Base-by-base conservation (phyloP, 176 grass and related monocot species). In the Oryza officinalis region DNA sequence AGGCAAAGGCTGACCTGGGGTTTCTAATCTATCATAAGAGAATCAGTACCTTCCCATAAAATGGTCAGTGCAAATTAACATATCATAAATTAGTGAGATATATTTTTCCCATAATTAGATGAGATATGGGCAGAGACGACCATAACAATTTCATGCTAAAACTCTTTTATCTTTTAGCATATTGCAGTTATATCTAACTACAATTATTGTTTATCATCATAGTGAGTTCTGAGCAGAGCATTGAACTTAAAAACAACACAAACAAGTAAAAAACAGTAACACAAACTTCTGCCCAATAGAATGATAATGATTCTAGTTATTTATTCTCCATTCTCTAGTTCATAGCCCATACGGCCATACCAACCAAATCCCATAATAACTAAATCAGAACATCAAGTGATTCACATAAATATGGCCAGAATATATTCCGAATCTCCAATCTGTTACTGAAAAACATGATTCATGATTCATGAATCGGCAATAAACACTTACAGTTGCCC, bases 401-500 rank as follows among this genome's bases (percentile, higher is more conserved):
- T 59, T n/a, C 0, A n/a, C 52, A 59, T 8, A 6, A 20, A 8
- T 59, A 0, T 59, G 52, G 7, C 1, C 52, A 57, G 4, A 57
- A 20, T 8, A 57, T 2, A 57, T 57, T 8, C 50, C 50, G 8
- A 57, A 20, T 22, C 22, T 22, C 50, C 50, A 57, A 57, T 7
- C 7, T 1, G 5, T 22, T 22, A 57, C 4, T 6, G 50, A 57
- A 57, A 49, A 49, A 49, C 46, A 49, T 49, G 46, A 35, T 35
- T 35, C 33, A 35, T 35, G 33, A 60, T 60, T 60, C 20, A 23
- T 8, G 18, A 60, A 9, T 60, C 0, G 22, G 2, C 54, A 23
- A 60, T 23, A 60, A 60, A 8, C 54, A 60, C 54, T 60, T 23
- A 94, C 92, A 94, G 77, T 61, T 90, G 90, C 7, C 84, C 90